phyloP scores from a whole-genome alignment of 768 basidiomycete genomes.

The Mrakia frigida region DNA sequence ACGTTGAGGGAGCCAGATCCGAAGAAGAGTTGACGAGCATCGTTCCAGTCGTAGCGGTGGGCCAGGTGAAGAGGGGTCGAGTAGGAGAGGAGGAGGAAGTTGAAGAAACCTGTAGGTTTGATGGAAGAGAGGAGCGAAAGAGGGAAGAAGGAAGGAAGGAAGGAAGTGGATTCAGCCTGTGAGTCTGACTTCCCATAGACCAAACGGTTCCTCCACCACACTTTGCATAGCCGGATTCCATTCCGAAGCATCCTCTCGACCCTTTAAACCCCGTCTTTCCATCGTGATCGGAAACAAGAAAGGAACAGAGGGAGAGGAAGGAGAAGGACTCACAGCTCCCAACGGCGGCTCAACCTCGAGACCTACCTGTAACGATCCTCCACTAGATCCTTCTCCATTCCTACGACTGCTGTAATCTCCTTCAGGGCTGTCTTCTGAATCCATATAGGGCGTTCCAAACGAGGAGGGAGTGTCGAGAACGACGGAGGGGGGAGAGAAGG shows the following conservation, averaged over 20 bases:
- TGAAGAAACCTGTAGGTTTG: background rate
- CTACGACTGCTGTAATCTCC: background rate
- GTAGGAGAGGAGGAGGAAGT: constrained; percentile 16
- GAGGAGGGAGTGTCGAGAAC: background rate
- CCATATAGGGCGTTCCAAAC: background rate
- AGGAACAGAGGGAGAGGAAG: background rate
- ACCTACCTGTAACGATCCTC: background rate
- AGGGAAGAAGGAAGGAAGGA: background rate
- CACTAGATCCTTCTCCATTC: too few relatives aligned
- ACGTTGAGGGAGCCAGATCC: constrained; percentile 4
- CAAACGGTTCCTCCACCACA: background rate
- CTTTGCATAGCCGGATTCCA: too few relatives aligned
- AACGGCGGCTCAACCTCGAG: background rate
- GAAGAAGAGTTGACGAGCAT: background rate
- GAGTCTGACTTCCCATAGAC: too few relatives aligned
- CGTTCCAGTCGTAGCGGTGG: background rate
- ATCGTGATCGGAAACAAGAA: too few relatives aligned
- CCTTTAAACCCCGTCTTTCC: too few relatives aligned
- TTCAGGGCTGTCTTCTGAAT: background rate
- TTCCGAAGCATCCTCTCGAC: too few relatives aligned
- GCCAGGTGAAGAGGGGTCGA: constrained; percentile 14
- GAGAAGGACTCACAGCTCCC: background rate
- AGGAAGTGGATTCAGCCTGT: background rate
- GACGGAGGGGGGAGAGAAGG: background rate
- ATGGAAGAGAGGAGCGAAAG: background rate